Conservation (phyloP, 257 asterid species). For the Eustoma russellianum region DNA sequence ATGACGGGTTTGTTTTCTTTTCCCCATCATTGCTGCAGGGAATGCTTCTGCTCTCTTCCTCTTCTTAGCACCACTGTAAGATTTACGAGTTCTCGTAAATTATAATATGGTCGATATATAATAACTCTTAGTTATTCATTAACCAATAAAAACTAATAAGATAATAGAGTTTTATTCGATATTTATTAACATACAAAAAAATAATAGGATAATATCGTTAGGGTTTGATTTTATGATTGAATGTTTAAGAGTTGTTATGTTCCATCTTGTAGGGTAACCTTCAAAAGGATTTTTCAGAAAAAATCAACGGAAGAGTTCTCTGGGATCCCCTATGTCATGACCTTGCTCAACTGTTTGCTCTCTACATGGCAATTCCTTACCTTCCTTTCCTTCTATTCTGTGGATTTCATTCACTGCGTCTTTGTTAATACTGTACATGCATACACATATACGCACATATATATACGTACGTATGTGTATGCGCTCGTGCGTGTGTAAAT, state of each 20-base stretch:
- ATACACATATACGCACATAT: too few species aligned
- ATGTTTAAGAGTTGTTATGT: background rate
- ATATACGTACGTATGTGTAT: too few species aligned
- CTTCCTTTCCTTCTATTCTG: background rate
- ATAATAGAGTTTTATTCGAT: too few species aligned
- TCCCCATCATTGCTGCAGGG: slow-evolving; percentile 26
- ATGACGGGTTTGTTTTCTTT: background rate
- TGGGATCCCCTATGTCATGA: slow-evolving; percentile 75
- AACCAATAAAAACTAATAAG: too few species aligned
- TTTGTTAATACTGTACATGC: background rate
- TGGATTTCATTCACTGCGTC: background rate
- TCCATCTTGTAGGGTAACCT: slow-evolving; percentile 45
- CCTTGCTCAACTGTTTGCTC: slow-evolving; percentile 81
- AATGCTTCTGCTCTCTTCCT: slow-evolving; percentile 67
- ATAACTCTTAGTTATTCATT: too few species aligned
- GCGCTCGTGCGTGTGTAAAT: too few species aligned
- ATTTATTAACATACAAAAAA: background rate
- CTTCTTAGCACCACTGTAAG: slow-evolving; percentile 79
- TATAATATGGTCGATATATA: too few species aligned
- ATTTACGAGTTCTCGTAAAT: too few species aligned
- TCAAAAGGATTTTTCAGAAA: slow-evolving; percentile 55
- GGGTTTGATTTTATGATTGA: too few species aligned
- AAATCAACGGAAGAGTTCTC: slow-evolving; percentile 70
- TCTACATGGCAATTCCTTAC: slow-evolving; percentile 48
- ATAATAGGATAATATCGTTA: background rate